Percentiles rank a stretch among this genome's conserved stretches.
These are phyloP conservation scores for Cyclocybe aegerita DNA, from an alignment of 768 basidiomycete genomes.

Conservation along the genomic window DNA sequence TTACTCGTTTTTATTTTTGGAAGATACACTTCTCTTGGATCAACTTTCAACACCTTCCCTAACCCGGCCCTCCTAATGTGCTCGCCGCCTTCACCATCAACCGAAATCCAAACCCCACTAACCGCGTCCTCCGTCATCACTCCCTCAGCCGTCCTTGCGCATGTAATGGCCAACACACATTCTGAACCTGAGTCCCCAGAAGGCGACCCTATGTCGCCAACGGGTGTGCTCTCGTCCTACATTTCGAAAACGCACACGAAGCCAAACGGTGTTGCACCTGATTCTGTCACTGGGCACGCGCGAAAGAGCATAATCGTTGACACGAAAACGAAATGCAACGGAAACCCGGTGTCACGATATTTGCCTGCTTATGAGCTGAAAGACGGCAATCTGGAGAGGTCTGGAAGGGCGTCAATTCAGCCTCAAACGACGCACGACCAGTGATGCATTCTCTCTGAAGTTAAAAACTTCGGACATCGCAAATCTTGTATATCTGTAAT, in stretches of 20 bases:
- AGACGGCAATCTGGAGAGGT: conserved; percentile 74
- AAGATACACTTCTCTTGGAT: conserved; percentile 98
- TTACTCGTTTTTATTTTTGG: background rate
- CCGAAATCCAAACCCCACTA: conserved; percentile 13
- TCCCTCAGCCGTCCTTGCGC: conserved; percentile 19
- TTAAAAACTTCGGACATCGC: too few relatives aligned
- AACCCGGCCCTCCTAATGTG: conserved; percentile 77
- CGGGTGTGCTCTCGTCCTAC: conserved; percentile 26
- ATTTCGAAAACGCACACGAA: conserved; percentile 29
- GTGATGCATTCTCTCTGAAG: too few relatives aligned
- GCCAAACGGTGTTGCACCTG: conserved; percentile 11
- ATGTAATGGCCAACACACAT: conserved; percentile 24
- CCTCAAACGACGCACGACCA: conserved; percentile 4
- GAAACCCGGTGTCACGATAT: conserved; percentile 39
- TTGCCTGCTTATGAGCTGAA: conserved; percentile 79
- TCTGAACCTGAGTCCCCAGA: conserved; percentile 5
- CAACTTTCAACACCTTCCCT: conserved; percentile 90
- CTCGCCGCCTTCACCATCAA: conserved; percentile 4
- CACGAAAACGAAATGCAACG: background rate
- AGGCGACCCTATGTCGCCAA: conserved; percentile 21
- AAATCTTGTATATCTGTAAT: too few relatives aligned
- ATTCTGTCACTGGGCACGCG: conserved; percentile 2
- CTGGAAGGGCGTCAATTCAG: conserved; percentile 46
- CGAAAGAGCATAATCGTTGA: background rate
- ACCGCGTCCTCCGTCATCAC: conserved; percentile 23